These are phyloP conservation scores for Apostasia shenzhenica DNA, from an alignment of 106 monocot species.

Conservation along the genomic window DNA sequence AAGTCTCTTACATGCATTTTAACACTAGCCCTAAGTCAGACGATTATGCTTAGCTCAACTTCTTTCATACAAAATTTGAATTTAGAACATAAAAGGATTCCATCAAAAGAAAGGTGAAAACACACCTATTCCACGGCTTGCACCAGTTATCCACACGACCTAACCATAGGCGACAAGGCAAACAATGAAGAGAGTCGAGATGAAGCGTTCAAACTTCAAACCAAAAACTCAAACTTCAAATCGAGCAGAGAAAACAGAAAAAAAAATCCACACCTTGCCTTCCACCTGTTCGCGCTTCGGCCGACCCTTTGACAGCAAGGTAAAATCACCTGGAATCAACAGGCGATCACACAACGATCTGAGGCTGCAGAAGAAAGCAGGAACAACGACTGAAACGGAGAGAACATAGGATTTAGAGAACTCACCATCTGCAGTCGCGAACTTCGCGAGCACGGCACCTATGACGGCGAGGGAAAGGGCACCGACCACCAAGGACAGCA, in stretches of 20 bases:
- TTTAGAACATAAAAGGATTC: too few relatives aligned
- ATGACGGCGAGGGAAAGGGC: conserved; percentile 12
- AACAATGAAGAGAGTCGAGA: background rate
- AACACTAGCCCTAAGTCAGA: too few relatives aligned
- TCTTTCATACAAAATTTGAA: too few relatives aligned
- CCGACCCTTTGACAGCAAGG: conserved; percentile 45
- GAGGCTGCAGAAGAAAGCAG: background rate
- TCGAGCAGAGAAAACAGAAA: background rate
- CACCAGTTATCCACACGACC: conserved; percentile 93
- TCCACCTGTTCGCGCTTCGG: conserved; percentile 52
- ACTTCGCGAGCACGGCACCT: conserved; percentile 31
- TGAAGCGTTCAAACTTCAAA: background rate
- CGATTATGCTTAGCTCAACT: too few relatives aligned
- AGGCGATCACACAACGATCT: background rate
- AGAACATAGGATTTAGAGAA: background rate
- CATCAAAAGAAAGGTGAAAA: too few relatives aligned
- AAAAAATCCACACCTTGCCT: conserved; percentile 39
- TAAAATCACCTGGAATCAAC: conserved; percentile 41
- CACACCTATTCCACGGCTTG: conserved; percentile 90
- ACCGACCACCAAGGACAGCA: conserved; percentile 14
- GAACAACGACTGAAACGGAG: background rate
- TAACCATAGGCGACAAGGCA: background rate
- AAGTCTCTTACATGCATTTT: too few relatives aligned
- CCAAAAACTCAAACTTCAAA: background rate
- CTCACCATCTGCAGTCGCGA: conserved; percentile 55